A percentile compares a stretch with the other conserved stretches of the same genome.
Evolutionary conservation across 345 rosid species (phyloP).

Genomic region (Citrus inodora): DNA sequence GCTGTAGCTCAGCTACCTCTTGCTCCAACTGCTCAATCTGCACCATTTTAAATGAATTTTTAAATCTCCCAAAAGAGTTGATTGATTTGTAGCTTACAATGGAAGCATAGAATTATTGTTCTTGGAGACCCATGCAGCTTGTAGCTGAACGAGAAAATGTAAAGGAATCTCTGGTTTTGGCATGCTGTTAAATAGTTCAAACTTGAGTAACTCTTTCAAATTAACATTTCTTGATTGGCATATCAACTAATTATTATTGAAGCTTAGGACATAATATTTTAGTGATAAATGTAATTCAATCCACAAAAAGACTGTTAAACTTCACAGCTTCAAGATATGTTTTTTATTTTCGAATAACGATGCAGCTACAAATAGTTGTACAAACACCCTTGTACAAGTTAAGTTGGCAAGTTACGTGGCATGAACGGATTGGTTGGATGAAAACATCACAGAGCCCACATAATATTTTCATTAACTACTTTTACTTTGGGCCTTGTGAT

Average conservation of each 20-base stretch:
- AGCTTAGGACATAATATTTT: neutral
- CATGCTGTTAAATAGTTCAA: neutral
- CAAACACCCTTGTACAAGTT: too few species aligned
- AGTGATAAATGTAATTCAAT: neutral
- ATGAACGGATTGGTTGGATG: too few species aligned
- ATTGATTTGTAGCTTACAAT: constrained; percentile 17
- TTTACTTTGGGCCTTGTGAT: too few species aligned
- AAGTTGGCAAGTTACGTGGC: too few species aligned
- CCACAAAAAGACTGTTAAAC: neutral
- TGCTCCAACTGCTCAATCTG: constrained; percentile 79
- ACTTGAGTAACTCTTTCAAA: neutral
- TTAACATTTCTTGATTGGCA: neutral
- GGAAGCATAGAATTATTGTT: neutral
- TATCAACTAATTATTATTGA: neutral
- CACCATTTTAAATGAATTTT: constrained; percentile 10
- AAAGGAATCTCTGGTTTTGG: neutral
- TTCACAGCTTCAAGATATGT: neutral
- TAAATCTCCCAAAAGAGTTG: constrained; percentile 13
- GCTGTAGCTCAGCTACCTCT: constrained; percentile 52
- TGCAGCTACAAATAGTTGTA: too few species aligned
- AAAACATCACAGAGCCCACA: too few species aligned
- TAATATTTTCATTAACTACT: too few species aligned
- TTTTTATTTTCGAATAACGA: too few species aligned
- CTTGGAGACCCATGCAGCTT: neutral
- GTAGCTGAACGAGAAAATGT: constrained; percentile 6